These are phyloP conservation scores for Diatrype stigma DNA, from an alignment of 2,329 filamentous ascomycete genomes.

Conservation along the genomic window DNA sequence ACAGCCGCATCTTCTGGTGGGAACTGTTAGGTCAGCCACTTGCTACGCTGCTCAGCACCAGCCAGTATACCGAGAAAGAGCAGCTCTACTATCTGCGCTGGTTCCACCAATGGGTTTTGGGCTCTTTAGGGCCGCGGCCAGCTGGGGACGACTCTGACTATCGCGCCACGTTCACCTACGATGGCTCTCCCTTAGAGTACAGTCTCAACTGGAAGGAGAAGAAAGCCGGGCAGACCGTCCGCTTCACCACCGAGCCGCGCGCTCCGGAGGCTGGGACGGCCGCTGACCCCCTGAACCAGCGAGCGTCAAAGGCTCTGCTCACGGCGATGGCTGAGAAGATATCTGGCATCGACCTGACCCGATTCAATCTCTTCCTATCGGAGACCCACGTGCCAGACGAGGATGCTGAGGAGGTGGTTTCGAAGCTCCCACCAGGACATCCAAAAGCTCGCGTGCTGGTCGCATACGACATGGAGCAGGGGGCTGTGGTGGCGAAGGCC, in stretches of 20 bases:
- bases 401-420: background rate
- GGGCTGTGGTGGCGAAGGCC: slow-evolving; percentile 4
- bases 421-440: slow-evolving; percentile 1
- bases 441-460: slow-evolving; percentile 1
- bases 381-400: slow-evolving; percentile 3
- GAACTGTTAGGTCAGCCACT: background rate
- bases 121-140: slow-evolving; percentile 2
- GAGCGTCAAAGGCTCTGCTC: background rate
- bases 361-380: slow-evolving; percentile 3
- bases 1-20: slow-evolving; percentile 10
- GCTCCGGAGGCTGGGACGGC: background rate
- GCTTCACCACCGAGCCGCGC: slow-evolving; percentile 5
- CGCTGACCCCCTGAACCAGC: slow-evolving; percentile 4
- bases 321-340: background rate
- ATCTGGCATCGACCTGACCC: slow-evolving; percentile 2
- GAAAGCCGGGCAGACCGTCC: background rate
- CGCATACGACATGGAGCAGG: slow-evolving; percentile 9
- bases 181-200: slow-evolving; percentile 2
- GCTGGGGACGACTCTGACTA: slow-evolving; percentile 1
- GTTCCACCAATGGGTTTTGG: slow-evolving; percentile 2
- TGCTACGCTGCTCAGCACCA: background rate
- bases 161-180: background rate
- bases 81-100: slow-evolving; percentile 6
- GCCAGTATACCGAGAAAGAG: background rate
- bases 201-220: slow-evolving; percentile 12